These are phyloP conservation scores for Pestalotiopsis sp. DNA, from an alignment of 2,329 filamentous ascomycete species.

Conservation along the genomic window DNA sequence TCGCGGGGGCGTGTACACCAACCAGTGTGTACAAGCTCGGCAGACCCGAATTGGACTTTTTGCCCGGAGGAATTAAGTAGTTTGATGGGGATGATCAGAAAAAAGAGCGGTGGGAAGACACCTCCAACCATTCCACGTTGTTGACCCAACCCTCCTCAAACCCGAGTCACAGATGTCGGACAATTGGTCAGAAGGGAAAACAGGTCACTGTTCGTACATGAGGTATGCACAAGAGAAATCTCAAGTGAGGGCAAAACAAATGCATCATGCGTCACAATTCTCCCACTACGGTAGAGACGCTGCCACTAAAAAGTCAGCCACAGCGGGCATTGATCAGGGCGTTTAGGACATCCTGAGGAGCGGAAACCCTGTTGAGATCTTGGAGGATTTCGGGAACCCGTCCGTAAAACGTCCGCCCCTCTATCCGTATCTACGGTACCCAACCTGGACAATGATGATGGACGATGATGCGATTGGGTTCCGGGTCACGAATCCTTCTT, in stretches of 20 bases:
- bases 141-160: background rate
- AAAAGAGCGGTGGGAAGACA: constrained; percentile 3
- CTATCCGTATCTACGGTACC: background rate
- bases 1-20: background rate
- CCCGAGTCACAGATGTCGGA: background rate
- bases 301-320: background rate
- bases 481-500: background rate
- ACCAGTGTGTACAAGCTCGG: background rate
- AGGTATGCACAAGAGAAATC: too few relatives aligned
- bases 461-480: background rate
- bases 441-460: background rate
- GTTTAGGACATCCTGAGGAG: background rate
- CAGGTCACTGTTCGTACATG: background rate
- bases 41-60: constrained; percentile 4
- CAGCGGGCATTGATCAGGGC: background rate
- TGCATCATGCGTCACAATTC: background rate
- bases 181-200: background rate
- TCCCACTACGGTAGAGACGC: background rate
- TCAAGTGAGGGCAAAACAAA: too few relatives aligned
- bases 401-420: background rate
- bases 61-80: background rate
- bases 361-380: background rate
- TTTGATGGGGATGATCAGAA: background rate
- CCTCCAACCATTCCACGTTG: background rate
- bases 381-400: background rate